These are phyloP conservation scores for Asterella californica DNA, from an alignment of 225 moss, liverwort and hornwort species.

Conservation along the genomic window DNA sequence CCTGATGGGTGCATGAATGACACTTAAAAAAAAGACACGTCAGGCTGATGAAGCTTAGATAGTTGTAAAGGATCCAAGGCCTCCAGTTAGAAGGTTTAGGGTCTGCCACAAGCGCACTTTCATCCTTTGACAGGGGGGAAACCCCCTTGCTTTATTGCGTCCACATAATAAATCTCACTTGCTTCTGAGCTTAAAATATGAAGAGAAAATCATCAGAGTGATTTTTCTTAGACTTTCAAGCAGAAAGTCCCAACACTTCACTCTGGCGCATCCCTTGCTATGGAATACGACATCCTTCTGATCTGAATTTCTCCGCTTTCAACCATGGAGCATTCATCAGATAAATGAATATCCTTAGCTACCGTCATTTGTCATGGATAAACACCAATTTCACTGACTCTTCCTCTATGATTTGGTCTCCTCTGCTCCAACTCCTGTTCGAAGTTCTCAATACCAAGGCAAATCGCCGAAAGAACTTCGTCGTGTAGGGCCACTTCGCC, in stretches of 20 bases:
- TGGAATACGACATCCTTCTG: conserved; percentile 1
- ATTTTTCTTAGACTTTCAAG: conserved; percentile 16
- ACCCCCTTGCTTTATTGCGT: conserved; percentile 41
- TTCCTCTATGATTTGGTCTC: conserved; percentile 23
- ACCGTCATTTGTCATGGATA: conserved; percentile 4
- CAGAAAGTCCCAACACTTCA: conserved; percentile 21
- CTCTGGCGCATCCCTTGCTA: conserved; percentile 15
- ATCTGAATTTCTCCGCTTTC: conserved; percentile 14
- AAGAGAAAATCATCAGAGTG: conserved; percentile 4
- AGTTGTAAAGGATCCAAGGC: not conserved
- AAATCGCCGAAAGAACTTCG: conserved; percentile 60
- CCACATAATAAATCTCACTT: conserved; percentile 29
- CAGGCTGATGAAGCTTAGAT: not conserved
- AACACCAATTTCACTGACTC: conserved; percentile 8
- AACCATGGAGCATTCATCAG: conserved; percentile 3
- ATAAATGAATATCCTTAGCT: not conserved
- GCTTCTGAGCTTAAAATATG: conserved; percentile 14
- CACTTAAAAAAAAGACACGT: conserved; percentile 1
- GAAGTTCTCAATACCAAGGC: conserved; percentile 63
- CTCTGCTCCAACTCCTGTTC: conserved; percentile 61
- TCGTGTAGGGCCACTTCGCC: conserved; percentile 60
- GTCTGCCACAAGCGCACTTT: conserved; percentile 13
- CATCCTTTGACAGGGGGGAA: conserved; percentile 21
- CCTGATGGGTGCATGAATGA: not conserved
- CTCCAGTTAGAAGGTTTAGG: not conserved